Percentiles rank a stretch among this genome's conserved stretches.
Conservation (phyloP, 176 grass and related monocot species). For the Carex kokanica region DNA sequence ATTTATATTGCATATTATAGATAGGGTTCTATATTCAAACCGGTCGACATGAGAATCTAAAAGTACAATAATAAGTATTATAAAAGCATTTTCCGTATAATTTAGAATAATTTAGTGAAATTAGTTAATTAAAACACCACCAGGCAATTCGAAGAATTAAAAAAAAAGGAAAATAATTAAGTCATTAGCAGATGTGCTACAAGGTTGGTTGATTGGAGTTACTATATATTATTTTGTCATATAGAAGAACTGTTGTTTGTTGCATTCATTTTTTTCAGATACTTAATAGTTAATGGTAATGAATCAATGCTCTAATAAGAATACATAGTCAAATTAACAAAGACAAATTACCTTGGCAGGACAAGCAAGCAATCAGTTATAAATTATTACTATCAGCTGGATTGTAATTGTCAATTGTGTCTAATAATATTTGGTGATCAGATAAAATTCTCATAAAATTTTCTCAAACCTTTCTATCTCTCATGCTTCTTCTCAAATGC, state of each 20-base stretch:
- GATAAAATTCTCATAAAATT: not conserved
- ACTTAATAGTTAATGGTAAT: not conserved
- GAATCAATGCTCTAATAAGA: not conserved
- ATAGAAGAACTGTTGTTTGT: not conserved
- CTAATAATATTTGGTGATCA: not conserved
- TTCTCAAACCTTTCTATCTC: conserved; percentile 22
- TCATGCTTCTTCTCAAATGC: conserved; percentile 16
- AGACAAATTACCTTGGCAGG: not conserved
- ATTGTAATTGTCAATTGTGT: not conserved
- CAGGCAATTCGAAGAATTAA: not conserved
- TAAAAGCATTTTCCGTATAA: not conserved
- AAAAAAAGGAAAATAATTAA: not conserved
- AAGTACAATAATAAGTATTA: not conserved
- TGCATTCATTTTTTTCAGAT: not conserved
- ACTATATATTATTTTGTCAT: not conserved
- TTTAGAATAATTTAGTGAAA: not conserved
- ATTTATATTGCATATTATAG: not conserved
- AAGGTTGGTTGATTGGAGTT: not conserved
- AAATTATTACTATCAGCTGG: not conserved
- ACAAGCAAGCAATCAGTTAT: not conserved
- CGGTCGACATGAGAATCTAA: not conserved
- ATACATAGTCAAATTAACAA: not conserved
- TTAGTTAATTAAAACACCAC: not conserved
- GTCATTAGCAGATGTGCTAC: not conserved
- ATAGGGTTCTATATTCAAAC: not conserved